Base-by-base conservation (phyloP, 2,329 filamentous ascomycete species). In the Apiospora saccharicola region DNA sequence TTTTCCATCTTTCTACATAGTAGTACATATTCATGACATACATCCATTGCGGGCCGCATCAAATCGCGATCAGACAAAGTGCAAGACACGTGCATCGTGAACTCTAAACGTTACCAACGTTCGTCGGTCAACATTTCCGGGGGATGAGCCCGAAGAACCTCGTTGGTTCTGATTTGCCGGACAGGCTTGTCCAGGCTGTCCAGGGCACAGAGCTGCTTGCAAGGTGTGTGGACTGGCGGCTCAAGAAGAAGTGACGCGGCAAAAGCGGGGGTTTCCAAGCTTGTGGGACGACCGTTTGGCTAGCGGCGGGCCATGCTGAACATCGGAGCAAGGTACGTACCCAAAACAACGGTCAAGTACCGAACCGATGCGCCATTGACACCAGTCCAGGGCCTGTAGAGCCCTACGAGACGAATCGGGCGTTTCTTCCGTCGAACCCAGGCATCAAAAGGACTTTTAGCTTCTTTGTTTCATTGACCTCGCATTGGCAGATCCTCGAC, bases 51-150 rank as follows among this genome's bases (percentile, higher is more conserved):
- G 30, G 53, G 30, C 30, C 26, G 34, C 53, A 61, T 61, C 30
- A 13, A 37, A 61, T 61, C 53, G 53, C 53, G 53, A 61, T 61
- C 53, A 57, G 51, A 57, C 16, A 57, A 57, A 57, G 53, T 34
- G 30, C 53, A 30, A 61, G 53, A 61, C 51, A 57, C 46, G 46
- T 34, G 51, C 19, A 30, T 19, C 51, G 26, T 57, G 14, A 30
- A 7, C 4, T 19, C 14, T 10, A 57, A 34, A 57, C 30, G 13
- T 22, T 22, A 34, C 51, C 26, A 34, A 4, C 14, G 51, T 34
- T 57, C 51, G 13, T 2, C 51, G 14, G 51, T 13, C 46, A 19
- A 3, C 8, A 30, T 22, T 34, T 19, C 13, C 51, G 5, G 51
- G 51, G 19, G 26, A 57, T 34, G 26, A 57, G 26, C 19, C 51